These are phyloP conservation scores for Verbascum thapsus DNA, from an alignment of 257 asterid species.

Conservation along the genomic window DNA sequence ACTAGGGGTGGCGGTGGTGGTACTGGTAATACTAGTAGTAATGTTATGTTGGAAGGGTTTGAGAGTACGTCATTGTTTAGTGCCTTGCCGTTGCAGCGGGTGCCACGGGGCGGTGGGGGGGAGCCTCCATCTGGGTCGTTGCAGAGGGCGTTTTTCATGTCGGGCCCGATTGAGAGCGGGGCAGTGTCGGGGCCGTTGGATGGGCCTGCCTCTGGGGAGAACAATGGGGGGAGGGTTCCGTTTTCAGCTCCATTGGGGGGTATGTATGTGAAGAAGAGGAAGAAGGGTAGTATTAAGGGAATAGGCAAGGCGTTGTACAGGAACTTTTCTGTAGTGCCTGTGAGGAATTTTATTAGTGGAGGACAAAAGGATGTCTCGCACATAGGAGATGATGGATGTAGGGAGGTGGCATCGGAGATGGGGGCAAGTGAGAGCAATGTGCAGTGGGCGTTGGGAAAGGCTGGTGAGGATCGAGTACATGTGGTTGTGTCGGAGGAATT, in stretches of 20 bases:
- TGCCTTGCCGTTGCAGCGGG: constrained; percentile 88
- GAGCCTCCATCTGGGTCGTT: constrained; percentile 69
- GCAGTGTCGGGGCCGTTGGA: constrained; percentile 91
- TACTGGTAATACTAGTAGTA: constrained; percentile 49
- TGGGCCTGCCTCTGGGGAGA: constrained; percentile 35
- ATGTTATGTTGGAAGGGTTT: constrained; percentile 66
- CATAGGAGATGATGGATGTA: constrained; percentile 37
- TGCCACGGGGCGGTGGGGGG: constrained; percentile 63
- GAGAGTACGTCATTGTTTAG: constrained; percentile 89
- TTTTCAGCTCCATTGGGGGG: constrained; percentile 93
- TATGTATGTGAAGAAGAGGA: constrained; percentile 64
- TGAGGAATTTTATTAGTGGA: constrained; percentile 62
- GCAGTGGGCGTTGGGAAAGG: constrained; percentile 96
- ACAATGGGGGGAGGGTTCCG: constrained; percentile 61
- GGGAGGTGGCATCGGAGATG: constrained; percentile 50
- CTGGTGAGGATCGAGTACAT: constrained; percentile 98
- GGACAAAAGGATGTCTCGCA: constrained; percentile 55
- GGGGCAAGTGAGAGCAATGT: constrained; percentile 65
- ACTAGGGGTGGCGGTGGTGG: constrained; percentile 25
- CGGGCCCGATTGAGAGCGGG: constrained; percentile 94
- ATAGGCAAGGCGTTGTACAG: constrained; percentile 74
- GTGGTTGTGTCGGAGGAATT: constrained; percentile 95
- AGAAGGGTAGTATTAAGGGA: constrained; percentile 72
- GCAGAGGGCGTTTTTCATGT: constrained; percentile 90
- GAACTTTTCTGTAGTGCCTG: constrained; percentile 89